Percentiles rank a stretch among this genome's conserved stretches.
These are phyloP conservation scores for Apiospora pterosperma DNA, from an alignment of 2,329 filamentous ascomycete species.

Conservation along the genomic window DNA sequence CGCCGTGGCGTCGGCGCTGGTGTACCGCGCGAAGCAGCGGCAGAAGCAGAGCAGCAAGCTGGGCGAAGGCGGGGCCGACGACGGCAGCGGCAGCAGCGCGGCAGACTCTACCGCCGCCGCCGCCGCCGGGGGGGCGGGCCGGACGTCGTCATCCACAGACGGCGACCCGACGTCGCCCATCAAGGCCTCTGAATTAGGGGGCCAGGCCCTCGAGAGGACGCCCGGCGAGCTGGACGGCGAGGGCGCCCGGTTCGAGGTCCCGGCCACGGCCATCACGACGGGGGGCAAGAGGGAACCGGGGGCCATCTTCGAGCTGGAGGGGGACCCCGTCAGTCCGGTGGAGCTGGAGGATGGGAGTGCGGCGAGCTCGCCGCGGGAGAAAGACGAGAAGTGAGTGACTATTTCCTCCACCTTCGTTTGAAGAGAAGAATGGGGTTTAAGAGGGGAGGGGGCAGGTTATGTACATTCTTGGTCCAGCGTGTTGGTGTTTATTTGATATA, in stretches of 20 bases:
- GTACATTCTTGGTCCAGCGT: neutral
- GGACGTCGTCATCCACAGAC: neutral
- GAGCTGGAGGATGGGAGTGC: neutral
- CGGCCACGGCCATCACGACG: neutral
- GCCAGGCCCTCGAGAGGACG: neutral
- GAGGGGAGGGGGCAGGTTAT: neutral
- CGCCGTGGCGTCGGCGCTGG: neutral
- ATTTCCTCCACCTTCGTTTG: neutral
- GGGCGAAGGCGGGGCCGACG: neutral
- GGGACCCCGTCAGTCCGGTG: neutral
- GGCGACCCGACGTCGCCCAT: neutral
- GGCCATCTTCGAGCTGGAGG: constrained; percentile 5
- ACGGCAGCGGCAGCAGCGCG: neutral
- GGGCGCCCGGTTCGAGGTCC: neutral
- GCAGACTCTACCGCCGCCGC: neutral
- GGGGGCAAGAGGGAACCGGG: neutral
- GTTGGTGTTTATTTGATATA: neutral
- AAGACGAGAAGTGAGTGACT: neutral
- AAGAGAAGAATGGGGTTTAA: neutral
- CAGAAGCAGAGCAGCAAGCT: neutral
- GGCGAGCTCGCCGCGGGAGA: neutral
- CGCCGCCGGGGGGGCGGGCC: neutral
- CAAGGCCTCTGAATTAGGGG: neutral
- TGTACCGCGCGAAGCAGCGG: neutral
- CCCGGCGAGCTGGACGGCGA: neutral